These are phyloP conservation scores for Cladophialophora carrionii DNA, from an alignment of 2,329 filamentous ascomycete species.

Conservation along the genomic window DNA sequence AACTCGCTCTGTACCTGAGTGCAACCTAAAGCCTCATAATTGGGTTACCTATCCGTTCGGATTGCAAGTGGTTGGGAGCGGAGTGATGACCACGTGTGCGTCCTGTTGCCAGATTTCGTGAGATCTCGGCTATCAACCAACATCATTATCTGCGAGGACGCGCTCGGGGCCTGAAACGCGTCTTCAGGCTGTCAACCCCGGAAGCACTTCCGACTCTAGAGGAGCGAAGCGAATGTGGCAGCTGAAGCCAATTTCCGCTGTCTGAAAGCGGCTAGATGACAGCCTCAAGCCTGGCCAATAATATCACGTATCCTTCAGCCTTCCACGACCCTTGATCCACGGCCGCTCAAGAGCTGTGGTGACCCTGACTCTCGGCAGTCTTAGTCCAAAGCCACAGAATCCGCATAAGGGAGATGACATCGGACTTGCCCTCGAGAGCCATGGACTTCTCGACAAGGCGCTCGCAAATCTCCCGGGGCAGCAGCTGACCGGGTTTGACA, in stretches of 20 bases:
- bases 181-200: conserved; percentile 2
- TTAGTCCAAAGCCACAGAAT: conserved; percentile 15
- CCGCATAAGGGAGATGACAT: conserved; percentile 4
- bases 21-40: not conserved
- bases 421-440: not conserved
- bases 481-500: not conserved
- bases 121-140: not conserved
- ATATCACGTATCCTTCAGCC: conserved; percentile 6
- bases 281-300: conserved; percentile 13
- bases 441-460: conserved; percentile 1
- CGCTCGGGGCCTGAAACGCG: conserved; percentile 11
- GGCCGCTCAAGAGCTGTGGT: not conserved
- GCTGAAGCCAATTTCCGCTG: conserved; percentile 21
- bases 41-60: not conserved
- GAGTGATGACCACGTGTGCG: not conserved
- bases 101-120: not conserved
- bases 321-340: not conserved
- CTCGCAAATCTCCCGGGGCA: conserved; percentile 7
- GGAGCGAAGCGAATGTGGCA: conserved; percentile 7
- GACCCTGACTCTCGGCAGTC: conserved; percentile 1
- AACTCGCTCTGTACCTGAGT: not conserved
- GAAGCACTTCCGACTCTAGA: conserved; percentile 3
- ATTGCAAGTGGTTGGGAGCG: not conserved
- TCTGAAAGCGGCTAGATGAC: conserved; percentile 13
- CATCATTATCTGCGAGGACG: not conserved